Percentiles rank a stretch among this genome's conserved stretches.
These are phyloP conservation scores for Alternaria panax DNA, from an alignment of 2,329 filamentous ascomycete genomes.

Conservation along the genomic window DNA sequence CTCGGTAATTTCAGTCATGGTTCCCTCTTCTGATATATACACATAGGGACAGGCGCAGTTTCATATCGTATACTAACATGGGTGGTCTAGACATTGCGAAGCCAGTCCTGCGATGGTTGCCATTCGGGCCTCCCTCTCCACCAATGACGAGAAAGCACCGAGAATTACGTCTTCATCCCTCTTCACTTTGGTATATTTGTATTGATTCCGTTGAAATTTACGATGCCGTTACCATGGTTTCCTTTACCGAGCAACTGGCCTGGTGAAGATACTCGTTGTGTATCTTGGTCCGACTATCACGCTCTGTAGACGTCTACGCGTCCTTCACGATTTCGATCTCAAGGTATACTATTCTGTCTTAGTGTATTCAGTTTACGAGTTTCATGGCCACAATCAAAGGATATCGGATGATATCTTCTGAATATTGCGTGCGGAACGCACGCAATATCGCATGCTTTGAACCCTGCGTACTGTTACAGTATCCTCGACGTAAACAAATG, in stretches of 20 bases:
- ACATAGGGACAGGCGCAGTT: not conserved
- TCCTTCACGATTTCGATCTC: not conserved
- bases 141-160: not conserved
- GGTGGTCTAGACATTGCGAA: not conserved
- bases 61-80: not conserved
- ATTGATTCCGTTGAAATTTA: not conserved
- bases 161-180: not conserved
- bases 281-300: not conserved
- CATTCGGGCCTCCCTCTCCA: not conserved
- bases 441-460: not conserved
- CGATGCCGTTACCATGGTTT: slow-evolving; percentile 1
- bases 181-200: not conserved
- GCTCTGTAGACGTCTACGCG: not conserved
- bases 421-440: not conserved
- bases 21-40: not conserved
- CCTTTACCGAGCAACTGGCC: not conserved
- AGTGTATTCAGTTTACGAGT: not conserved
- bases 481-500: not conserved
- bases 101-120: not conserved
- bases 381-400: not conserved
- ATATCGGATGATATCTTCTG: not conserved
- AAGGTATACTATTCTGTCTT: no score
- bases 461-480: not conserved
- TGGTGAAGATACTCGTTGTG: not conserved
- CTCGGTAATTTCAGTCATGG: not conserved